Evolutionary conservation across 2,329 filamentous ascomycete species (phyloP), one percentile per base, ranked within the genome.

Genomic region (Orbilia blumenaviensis): DNA sequence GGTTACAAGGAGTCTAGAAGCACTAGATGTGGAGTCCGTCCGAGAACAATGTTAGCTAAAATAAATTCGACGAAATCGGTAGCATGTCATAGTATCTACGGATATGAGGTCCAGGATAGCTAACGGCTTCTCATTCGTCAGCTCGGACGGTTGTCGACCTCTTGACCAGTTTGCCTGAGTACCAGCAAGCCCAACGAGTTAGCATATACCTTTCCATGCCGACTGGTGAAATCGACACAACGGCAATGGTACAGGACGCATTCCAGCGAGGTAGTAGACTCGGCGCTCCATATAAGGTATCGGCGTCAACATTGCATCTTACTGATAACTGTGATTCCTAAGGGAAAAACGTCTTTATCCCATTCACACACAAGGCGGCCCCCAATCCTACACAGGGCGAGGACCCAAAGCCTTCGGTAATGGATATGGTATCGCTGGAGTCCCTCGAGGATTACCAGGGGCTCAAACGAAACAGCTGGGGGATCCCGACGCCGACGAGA

Each of bases 141-240:
- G 72, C 72, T 10, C 41, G 18, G 9, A 18, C 16, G 2, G 72
- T 69, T 21, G 48, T 61, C 48, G 32, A 38, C 25, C 60, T 76
- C 34, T 36, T 76, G 8, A 58, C 64, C 3, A 68, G 72, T n/a
- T 69, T 81, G 34, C 78, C 79, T 14, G 79, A 80, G 48, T 99
- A 96, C 82, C 85, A 88, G 78, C 86, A 90, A 66, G 94, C 95
- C 44, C 87, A 86, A 75, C 87, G 89, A 63, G 88, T 99, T 80
- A 93, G 92, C 79, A 87, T 99, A 68, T 99, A 96, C 82, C 86
- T 99, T 14, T 95, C 94, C 9, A 99, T 99, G 95, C 93, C 94
- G 0, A 85, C 86, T 8, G 91, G 90, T 23, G 95, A 99, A 84
- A 88, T 97, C 25, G 92, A 93, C 79, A 99, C 95, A 1, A 89